phyloP scores from a whole-genome alignment of 768 basidiomycete species.

The Gloeopeniophorella convolvens region DNA sequence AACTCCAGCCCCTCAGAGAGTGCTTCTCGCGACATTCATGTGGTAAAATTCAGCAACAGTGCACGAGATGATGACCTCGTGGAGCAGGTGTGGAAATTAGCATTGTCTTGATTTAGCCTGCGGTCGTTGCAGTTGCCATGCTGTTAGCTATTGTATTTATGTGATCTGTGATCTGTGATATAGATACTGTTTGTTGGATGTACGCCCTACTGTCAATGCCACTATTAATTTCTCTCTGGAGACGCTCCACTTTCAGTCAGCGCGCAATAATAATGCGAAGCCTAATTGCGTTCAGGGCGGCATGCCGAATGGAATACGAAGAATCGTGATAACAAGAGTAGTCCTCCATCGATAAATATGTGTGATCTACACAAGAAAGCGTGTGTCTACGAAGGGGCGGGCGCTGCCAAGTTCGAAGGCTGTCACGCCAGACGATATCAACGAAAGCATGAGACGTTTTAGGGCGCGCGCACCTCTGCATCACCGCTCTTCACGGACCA shows the following conservation, averaged over 20 bases:
- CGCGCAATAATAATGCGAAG: no score
- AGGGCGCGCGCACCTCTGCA: conserved; percentile 5
- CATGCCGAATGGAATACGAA: no score
- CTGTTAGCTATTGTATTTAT: no score
- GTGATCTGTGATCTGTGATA: no score
- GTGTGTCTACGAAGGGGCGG: not conserved
- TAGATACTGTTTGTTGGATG: no score
- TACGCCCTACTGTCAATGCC: no score
- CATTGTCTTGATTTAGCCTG: conserved; percentile 5
- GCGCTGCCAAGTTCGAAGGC: not conserved
- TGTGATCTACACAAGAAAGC: no score
- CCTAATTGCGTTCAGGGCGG: no score
- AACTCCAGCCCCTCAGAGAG: conserved; percentile 21
- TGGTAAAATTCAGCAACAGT: conserved; percentile 5
- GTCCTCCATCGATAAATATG: conserved; percentile 1
- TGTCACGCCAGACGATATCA: conserved; percentile 3
- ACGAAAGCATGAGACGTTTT: not conserved
- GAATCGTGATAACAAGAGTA: not conserved
- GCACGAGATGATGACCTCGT: not conserved
- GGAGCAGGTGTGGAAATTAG: conserved; percentile 17
- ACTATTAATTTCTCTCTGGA: no score
- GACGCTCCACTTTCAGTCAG: no score
- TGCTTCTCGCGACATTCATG: conserved; percentile 13
- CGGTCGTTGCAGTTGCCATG: no score
- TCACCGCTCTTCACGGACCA: conserved; percentile 59